Evolutionary conservation across 371 early-diverging fungal genomes (phyloP), one percentile per base, ranked within the genome.

Genomic region (Rhizopus arrhizus): DNA sequence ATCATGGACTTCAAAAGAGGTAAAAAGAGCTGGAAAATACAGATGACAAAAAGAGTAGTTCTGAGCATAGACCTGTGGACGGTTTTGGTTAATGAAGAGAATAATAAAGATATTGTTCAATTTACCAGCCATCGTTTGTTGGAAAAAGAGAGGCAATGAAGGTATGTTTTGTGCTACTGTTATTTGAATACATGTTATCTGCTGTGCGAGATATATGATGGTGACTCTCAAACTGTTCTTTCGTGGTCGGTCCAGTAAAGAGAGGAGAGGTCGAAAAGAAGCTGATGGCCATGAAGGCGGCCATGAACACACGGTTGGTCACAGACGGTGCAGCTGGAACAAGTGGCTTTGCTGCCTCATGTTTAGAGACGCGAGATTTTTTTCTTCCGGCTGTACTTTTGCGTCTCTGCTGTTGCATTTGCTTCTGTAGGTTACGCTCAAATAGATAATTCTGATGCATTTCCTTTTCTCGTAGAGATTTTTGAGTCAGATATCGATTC

Each of bases 221-320:
- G 52, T 77, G 80, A 15, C 67, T 74, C 34, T 74, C 68, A 56
- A 63, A 70, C 42, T 79, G 76, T 8, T 70, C 76, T 31, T 69
- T 58, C 15, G 64, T 65, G 6, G 62, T 64, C 11, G 81, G 65
- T 4, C 74, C 73, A 11, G 77, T 61, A 8, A 73, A 75, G 12
- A 80, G 61, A 22, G 81, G 81, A 12, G 76, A 72, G 0, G 78
- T 56, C 8, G 82, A 77, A 42, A 79, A 77, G 61, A 77, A 66
- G 28, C 74, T 68, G 40, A 79, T 66, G 10, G 69, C 68, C 74
- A 75, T 77, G 49, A 78, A 78, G 8, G 75, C 52, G 7, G 79
- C 78, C 82, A 78, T 78, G 42, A 81, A 77, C 9, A 75, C 69
- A 41, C 78, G 78, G 13, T 74, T 71, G n/a, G 65, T 46, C 11